A percentile compares a stretch with the other conserved stretches of the same genome.
These are phyloP conservation scores for Vigna unguiculata DNA, from an alignment of 306 rosid species.

Conservation along the genomic window DNA sequence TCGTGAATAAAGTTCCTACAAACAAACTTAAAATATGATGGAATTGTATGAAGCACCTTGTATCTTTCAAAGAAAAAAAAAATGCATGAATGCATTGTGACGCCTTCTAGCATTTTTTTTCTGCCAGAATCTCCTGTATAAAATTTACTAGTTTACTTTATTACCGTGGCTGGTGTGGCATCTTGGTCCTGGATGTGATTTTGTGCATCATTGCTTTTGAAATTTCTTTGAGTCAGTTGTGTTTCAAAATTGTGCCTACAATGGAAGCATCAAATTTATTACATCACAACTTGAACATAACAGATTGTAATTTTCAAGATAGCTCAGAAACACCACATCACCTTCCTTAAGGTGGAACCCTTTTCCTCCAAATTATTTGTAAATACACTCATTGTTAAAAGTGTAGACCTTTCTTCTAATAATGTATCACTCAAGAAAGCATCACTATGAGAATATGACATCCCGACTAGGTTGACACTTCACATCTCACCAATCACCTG, in stretches of 20 bases:
- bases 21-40: conserved; percentile 43
- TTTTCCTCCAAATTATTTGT: conserved; percentile 23
- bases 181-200: conserved; percentile 67
- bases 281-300: conserved; percentile 25
- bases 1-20: conserved; percentile 77
- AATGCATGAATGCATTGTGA: background rate
- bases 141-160: conserved; percentile 30
- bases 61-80: conserved; percentile 35
- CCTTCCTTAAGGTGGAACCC: background rate
- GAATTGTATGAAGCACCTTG: conserved; percentile 37
- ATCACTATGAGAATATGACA: no score
- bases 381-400: background rate
- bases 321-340: conserved; percentile 17
- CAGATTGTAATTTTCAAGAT: conserved; percentile 26
- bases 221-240: conserved; percentile 56
- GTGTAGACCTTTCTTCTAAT: background rate
- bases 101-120: background rate
- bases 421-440: no score
- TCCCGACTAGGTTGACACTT: no score
- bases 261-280: conserved; percentile 37
- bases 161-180: conserved; percentile 56
- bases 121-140: background rate
- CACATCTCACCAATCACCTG: no score
- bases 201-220: conserved; percentile 52
- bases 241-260: conserved; percentile 60